phyloP scores from a whole-genome alignment of 1,284 basidiomycete species.

The Heliocybe sulcata region DNA sequence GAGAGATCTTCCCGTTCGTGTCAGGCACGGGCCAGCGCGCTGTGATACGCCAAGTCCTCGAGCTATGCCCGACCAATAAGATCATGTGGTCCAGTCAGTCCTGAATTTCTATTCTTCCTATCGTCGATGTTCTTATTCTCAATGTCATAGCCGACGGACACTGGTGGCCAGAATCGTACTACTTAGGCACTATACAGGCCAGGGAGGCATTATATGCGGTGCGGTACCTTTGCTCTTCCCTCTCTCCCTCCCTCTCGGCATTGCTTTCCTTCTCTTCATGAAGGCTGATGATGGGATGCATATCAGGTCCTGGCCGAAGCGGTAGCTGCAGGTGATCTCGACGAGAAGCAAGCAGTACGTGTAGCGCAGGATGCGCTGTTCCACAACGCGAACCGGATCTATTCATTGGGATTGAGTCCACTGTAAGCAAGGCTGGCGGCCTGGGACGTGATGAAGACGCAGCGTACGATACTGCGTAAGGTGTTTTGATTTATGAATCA shows the following conservation, averaged over 20 bases:
- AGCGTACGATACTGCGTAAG: no score
- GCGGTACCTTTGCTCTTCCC: neutral
- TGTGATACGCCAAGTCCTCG: constrained; percentile 55
- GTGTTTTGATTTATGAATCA: no score
- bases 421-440: neutral
- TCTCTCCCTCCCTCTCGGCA: no score
- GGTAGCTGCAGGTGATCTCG: constrained; percentile 36
- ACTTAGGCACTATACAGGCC: constrained; percentile 57
- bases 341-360: constrained; percentile 37
- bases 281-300: neutral
- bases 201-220: constrained; percentile 56
- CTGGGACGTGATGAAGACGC: neutral
- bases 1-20: constrained; percentile 68
- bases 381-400: constrained; percentile 50
- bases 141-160: constrained; percentile 67
- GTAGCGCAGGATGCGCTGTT: constrained; percentile 49
- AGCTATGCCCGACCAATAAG: constrained; percentile 68
- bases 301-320: constrained; percentile 42
- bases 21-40: constrained; percentile 54
- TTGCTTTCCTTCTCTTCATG: neutral
- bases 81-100: constrained; percentile 70
- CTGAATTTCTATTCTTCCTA: neutral
- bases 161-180: constrained; percentile 74
- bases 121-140: constrained; percentile 5
- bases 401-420: constrained; percentile 39